Base-by-base conservation (phyloP, 2,329 filamentous ascomycete genomes). In the Cordyceps cateniannulata region DNA sequence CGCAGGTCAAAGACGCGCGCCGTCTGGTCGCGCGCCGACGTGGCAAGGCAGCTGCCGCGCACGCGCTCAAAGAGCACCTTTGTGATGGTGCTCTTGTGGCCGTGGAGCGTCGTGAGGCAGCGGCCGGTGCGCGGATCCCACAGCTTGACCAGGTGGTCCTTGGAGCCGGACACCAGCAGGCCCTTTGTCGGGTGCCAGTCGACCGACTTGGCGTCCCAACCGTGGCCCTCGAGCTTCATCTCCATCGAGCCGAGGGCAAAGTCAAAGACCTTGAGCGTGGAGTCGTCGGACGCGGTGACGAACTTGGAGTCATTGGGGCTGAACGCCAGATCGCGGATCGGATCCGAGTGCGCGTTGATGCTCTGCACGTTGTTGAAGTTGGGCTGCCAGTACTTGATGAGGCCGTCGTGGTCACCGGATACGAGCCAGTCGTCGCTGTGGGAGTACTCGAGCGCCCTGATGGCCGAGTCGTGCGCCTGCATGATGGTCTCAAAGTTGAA, bases 401-500 rank as follows among this genome's bases (percentile, higher is more conserved):
- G 84, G 61, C 95, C 95, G 67, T 95, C 92, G 73, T 98, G 93
- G 71, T 98, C 95, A 58, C 91, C 93, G 8, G 95, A 98, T 59
- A 99, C 85, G 14, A 99, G 81, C 93, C 95, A 99, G 76, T 99
- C 95, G 71, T 96, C 91, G 68, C 90, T 96, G 75, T 98, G 91
- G 2, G 95, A 96, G 79, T 96, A 99, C 65, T 86, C 85, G 50
- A 93, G 81, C 10, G 89, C 87, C 67, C 91, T 85, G 65, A 96
- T 92, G 42, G 91, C 90, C 60, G 87, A 86, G 75, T 97, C 93
- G 74, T 98, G 93, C 44, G 93, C 93, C 79, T 96, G 93, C 90
- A 97, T 97, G 29, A 99, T 97, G 3, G 95, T 98, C 77, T 99
- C 95, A 69, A 99, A 99, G 74, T 99, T 98, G 83, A 99, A 99